Evolutionary conservation across 169 alveolate genomes (phyloP), one percentile per base, ranked within the genome.

Genomic region (Ichthyophthirius multifiliis): DNA sequence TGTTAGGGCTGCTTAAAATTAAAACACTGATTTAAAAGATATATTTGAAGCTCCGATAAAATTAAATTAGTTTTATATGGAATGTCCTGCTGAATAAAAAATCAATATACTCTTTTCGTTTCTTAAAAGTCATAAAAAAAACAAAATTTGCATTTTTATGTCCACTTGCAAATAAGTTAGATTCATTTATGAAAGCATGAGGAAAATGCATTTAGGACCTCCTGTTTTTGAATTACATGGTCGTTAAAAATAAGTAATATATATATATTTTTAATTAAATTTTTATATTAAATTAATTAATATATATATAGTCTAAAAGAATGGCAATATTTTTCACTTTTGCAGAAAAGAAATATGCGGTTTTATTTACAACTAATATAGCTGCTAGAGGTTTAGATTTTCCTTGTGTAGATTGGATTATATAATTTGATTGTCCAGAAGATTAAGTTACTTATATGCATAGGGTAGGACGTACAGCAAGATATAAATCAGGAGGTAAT

Each of bases 381-480:
- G 99, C 99, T 4, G 94, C 99, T 16, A 91, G 99, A 78, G 99
- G 99, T 9, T 89, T 98, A 18, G 99, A 98, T 92, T 97, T 98
- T 90, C 99, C 99, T 4, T 89, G 94, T 15, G 98, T 98, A 10
- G 98, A 97, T 82, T 96, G 98, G 96, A 99, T 98, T 7, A 90
- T 98, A 39, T 98, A 98, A 89, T 90, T 96, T 27, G 99, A 97
- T 83, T 94, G 98, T 31, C 99, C 99, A 0, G 99, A 96, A 65
- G 97, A 98, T 77, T 90, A 94, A 1, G 93, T 93, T 32, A 97
- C 98, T 30, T 98, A 98, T 85, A 93, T 98, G 31, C 99, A 98
- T 86, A 91, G 99, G 87, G 98, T 98, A 23, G 99, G 99, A 37
- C 94, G 99, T 83, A 96, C 99, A 65, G 99, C 99, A 7, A 88